Base-by-base conservation (phyloP, 139 green algal species). In the Chlorella sp. region DNA sequence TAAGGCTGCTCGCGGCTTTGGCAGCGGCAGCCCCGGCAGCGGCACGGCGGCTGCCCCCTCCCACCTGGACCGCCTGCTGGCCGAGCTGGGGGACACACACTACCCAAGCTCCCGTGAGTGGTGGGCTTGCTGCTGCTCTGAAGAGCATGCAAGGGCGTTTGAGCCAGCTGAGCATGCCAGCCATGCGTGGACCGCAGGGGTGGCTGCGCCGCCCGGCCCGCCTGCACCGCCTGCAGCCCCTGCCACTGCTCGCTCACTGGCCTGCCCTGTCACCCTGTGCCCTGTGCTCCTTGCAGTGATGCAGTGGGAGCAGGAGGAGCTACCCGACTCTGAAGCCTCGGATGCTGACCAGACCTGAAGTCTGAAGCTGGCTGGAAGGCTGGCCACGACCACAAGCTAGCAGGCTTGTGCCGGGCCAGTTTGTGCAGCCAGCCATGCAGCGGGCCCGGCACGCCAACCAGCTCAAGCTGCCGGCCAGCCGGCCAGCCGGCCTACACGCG, bases 271-370 rank as follows among this genome's bases (percentile, higher is more conserved):
- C 8, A 24, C 67, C 65, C 6, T 43, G 32, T 26, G 17, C n/a
- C n/a, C n/a, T 60, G 11, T 54, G 46, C 51, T n/a, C 13, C n/a
- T 16, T 73, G 77, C 77, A 83, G 77, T 83, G 36, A 83, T 83
- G 16, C 58, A 83, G 30, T 83, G 77, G 77, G 77, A 83, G 77
- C 40, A 62, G 60, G 77, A 83, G 60, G 77, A 83, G 40, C 56
- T 83, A 30, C 60, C 41, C 2, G 77, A 83, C 77, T 74, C 60
- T 41, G 72, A 78, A 6, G 43, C 43, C 1, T n/a, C n/a, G n/a
- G 44, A 60, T 24, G 51, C 11, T 16, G 51, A 60, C 13, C 51
- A 60, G 51, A 16, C 16, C 51, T 60, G 51, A 60, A 60, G 51
- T 24, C 16, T 60, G 9, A 24, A 16, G 11, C 51, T 26, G 46